Evolutionary conservation across 2,329 filamentous ascomycete genomes (phyloP).

Genomic region (Nannizziopsis barbatae): DNA sequence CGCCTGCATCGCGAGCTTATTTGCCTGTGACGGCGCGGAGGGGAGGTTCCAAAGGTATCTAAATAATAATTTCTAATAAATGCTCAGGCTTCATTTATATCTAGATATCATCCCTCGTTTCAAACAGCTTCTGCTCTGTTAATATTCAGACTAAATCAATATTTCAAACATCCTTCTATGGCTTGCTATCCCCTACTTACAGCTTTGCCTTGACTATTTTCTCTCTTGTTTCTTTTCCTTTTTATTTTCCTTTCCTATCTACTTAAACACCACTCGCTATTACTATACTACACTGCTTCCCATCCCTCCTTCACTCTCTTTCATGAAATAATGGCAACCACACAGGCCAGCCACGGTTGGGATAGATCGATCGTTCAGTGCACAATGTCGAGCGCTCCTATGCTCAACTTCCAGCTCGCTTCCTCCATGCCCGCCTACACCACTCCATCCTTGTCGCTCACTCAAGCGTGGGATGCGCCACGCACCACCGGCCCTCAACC

Average conservation of each 20-base stretch:
- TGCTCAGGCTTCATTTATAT: neutral
- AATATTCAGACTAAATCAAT: no score
- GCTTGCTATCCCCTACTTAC: neutral
- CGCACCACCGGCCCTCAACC: neutral
- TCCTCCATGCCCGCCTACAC: neutral
- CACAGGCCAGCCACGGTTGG: neutral
- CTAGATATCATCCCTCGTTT: neutral
- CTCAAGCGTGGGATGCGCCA: no score
- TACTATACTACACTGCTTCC: no score
- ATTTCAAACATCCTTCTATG: neutral
- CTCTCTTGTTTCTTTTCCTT: neutral
- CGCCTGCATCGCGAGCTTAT: no score
- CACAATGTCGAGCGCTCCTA: neutral
- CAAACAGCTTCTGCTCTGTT: no score
- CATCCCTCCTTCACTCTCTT: neutral
- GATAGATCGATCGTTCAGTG: neutral
- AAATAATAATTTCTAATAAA: neutral
- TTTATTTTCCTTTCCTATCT: neutral
- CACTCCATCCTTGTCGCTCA: no score
- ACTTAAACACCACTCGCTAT: neutral
- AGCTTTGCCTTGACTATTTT: neutral
- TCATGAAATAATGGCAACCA: conserved; percentile 3
- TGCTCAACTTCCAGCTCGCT: conserved; percentile 5
- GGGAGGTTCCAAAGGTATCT: neutral
- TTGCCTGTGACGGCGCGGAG: no score